Evolutionary conservation across 1,284 basidiomycete species (phyloP).

Genomic region (Volvariella volvacea): DNA sequence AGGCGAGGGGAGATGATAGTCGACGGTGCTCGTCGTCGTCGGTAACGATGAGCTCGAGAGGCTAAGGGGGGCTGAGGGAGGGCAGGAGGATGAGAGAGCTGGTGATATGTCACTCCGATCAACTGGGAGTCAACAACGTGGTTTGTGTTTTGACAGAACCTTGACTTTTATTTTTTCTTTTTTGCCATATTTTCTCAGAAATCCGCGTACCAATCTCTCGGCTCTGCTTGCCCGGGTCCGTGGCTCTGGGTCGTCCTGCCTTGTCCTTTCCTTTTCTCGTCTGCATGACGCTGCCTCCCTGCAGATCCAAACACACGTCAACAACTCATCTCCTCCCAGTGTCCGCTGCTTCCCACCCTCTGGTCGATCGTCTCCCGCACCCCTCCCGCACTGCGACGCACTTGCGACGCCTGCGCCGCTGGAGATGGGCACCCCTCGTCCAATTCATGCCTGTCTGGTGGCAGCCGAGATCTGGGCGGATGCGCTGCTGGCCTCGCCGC

Average conservation of each 20-base stretch:
- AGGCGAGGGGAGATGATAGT: constrained; percentile 1
- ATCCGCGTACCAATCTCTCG: not conserved
- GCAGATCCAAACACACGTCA: too few species aligned
- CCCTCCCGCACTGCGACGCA: too few species aligned
- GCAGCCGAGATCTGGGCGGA: too few species aligned
- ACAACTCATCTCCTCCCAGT: too few species aligned
- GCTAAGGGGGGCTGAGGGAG: constrained; percentile 3
- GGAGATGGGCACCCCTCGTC: too few species aligned
- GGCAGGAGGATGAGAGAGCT: constrained; percentile 3
- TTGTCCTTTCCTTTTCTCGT: not conserved
- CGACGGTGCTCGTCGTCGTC: constrained; percentile 2
- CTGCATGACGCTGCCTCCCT: too few species aligned
- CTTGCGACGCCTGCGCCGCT: not conserved
- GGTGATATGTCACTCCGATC: constrained; percentile 2
- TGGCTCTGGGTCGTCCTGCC: not conserved
- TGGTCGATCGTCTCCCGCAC: too few species aligned
- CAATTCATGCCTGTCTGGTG: too few species aligned
- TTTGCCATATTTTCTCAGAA: not conserved
- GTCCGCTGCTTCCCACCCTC: too few species aligned
- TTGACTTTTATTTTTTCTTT: not conserved
- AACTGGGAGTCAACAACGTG: not conserved
- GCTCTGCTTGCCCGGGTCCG: not conserved
- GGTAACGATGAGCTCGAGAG: constrained; percentile 2
- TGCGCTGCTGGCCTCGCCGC: too few species aligned
- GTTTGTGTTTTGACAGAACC: not conserved